phyloP scores from a whole-genome alignment of 164 flowering plant genomes.

The Vitis labrusca region DNA sequence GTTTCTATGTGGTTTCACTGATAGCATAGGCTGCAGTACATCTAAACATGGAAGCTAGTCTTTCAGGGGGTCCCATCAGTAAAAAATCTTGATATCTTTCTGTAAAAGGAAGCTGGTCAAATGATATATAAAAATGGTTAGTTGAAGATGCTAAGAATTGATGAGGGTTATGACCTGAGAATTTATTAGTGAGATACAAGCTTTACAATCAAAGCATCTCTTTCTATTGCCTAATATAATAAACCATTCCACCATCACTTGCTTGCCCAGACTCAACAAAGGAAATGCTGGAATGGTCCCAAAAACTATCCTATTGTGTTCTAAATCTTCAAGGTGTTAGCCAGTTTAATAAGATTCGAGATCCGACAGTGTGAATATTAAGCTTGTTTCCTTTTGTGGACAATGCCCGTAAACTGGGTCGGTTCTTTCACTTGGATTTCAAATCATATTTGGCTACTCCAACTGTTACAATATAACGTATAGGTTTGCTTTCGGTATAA shows the following conservation, averaged over 20 bases:
- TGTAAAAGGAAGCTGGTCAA: slow-evolving; percentile 4
- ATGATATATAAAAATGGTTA: neutral
- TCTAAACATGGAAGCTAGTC: neutral
- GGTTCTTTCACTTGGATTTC: neutral
- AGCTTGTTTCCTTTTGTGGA: neutral
- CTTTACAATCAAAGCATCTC: slow-evolving; percentile 4
- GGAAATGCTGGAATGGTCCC: neutral
- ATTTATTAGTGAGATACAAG: slow-evolving; percentile 2
- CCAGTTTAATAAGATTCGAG: neutral
- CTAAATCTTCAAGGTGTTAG: neutral
- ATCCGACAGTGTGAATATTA: neutral
- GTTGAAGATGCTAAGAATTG: slow-evolving; percentile 7
- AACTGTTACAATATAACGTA: too few species aligned
- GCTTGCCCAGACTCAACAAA: too few species aligned
- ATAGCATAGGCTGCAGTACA: neutral
- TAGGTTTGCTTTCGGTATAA: too few species aligned
- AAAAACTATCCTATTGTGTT: neutral
- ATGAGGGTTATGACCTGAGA: neutral
- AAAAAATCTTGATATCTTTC: neutral
- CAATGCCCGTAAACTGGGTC: neutral
- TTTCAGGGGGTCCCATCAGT: neutral
- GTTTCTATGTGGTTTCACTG: neutral
- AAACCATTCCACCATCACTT: too few species aligned
- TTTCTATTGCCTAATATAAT: too few species aligned
- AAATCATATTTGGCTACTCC: too few species aligned